phyloP scores from a whole-genome alignment of 148 eudicot species.

The Simmondsia chinensis region DNA sequence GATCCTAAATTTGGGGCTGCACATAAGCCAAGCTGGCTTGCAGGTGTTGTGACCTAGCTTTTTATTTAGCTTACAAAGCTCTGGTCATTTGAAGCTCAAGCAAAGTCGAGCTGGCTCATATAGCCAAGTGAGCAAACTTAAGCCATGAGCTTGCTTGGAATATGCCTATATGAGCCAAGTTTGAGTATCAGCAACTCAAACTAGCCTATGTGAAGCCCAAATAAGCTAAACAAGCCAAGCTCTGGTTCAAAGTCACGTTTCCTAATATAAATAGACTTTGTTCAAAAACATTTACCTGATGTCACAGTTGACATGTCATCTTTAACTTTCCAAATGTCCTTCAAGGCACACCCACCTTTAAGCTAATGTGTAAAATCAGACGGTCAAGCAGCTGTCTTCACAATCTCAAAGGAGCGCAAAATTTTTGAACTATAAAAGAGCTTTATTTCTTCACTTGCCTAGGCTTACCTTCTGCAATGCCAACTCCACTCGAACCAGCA shows the following conservation, averaged over 20 bases:
- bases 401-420: constrained; percentile 3
- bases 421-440: neutral
- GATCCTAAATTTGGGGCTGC: too few relatives aligned
- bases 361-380: constrained; percentile 34
- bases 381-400: constrained; percentile 8
- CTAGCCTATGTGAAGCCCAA: too few relatives aligned
- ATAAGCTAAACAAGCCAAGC: neutral
- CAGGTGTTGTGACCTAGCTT: too few relatives aligned
- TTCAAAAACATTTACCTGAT: constrained; percentile 30
- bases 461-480: constrained; percentile 62
- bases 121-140: too few relatives aligned
- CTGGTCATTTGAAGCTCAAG: too few relatives aligned
- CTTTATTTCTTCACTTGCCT: neutral
- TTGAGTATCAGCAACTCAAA: too few relatives aligned
- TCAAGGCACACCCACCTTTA: constrained; percentile 28
- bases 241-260: too few relatives aligned
- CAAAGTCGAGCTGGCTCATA: too few relatives aligned
- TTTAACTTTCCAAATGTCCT: constrained; percentile 43
- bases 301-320: constrained; percentile 14
- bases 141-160: too few relatives aligned
- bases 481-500: constrained; percentile 36
- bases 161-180: too few relatives aligned
- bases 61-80: too few relatives aligned
- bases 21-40: too few relatives aligned
- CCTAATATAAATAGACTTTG: neutral